phyloP scores from a whole-genome alignment of 371 early-diverging fungal species.

The Choanephora cucurbitarum region DNA sequence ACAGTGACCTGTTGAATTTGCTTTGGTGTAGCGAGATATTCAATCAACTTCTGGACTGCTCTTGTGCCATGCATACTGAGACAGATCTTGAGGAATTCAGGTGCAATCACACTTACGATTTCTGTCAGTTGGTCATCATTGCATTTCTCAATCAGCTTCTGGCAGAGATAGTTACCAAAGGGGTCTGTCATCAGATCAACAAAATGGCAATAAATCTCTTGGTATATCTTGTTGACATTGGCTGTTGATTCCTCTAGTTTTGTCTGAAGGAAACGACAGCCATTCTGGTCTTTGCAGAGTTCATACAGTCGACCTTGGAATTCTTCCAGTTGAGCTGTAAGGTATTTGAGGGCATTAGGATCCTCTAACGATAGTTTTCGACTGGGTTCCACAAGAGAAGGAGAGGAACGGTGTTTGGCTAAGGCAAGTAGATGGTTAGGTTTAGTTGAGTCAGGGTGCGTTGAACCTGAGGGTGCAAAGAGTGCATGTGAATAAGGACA shows the following conservation, averaged over 20 bases:
- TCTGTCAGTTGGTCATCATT: slow-evolving; percentile 76
- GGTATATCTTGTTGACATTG: slow-evolving; percentile 13
- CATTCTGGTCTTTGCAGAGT: slow-evolving; percentile 89
- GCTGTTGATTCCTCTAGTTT: too few species aligned
- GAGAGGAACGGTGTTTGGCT: too few species aligned
- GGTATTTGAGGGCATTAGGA: too few species aligned
- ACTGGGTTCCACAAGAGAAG: too few species aligned
- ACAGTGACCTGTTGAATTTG: slow-evolving; percentile 65
- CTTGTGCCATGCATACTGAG: slow-evolving; percentile 97
- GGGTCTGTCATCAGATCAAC: slow-evolving; percentile 89
- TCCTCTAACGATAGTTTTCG: too few species aligned
- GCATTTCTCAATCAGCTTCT: slow-evolving; percentile 83
- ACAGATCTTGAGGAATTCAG: slow-evolving; percentile 77
- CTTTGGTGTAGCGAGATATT: slow-evolving; percentile 65
- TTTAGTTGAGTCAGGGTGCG: too few species aligned
- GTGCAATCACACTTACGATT: slow-evolving; percentile 72
- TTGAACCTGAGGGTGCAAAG: too few species aligned
- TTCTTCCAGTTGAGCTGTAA: slow-evolving; percentile 66
- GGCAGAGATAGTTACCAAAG: slow-evolving; percentile 92
- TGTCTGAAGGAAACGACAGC: slow-evolving; percentile 87
- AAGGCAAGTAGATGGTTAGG: too few species aligned
- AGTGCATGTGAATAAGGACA: too few species aligned
- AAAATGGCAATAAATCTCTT: slow-evolving; percentile 75
- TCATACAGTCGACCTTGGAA: slow-evolving; percentile 72
- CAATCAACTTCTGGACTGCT: slow-evolving; percentile 95